phyloP scores from a whole-genome alignment of 2,329 filamentous ascomycete genomes.

The Talaromyces sp. region DNA sequence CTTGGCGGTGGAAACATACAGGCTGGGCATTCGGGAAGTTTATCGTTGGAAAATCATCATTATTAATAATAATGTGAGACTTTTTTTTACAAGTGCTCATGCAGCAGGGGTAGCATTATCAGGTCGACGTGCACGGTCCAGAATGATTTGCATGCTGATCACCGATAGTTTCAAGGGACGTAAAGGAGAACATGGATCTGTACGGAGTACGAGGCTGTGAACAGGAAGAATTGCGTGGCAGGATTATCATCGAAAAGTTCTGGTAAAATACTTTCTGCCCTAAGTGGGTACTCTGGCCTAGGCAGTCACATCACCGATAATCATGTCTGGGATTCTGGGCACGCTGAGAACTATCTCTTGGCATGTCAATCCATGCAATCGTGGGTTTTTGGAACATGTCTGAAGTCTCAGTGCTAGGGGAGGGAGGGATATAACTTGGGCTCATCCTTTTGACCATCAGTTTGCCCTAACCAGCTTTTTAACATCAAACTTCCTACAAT shows the following conservation, averaged over 20 bases:
- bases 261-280: not conserved
- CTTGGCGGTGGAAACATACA: not conserved
- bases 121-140: not conserved
- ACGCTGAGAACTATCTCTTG: not conserved
- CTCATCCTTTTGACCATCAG: not conserved
- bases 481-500: not conserved
- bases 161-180: not conserved
- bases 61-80: too few relatives aligned
- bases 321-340: not conserved
- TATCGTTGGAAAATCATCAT: not conserved
- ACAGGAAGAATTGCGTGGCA: not conserved
- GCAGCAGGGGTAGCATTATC: not conserved
- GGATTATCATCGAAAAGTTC: not conserved
- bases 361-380: not conserved
- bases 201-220: not conserved
- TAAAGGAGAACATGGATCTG: not conserved
- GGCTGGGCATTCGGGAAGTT: not conserved
- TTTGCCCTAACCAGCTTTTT: not conserved
- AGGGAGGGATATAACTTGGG: not conserved
- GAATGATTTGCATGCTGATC: not conserved
- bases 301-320: not conserved
- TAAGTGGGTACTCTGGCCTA: not conserved
- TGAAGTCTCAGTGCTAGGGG: not conserved
- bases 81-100: not conserved
- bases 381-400: not conserved